Percentiles rank a stretch among this genome's conserved stretches.
Evolutionary conservation across 2,329 filamentous ascomycete species (phyloP).

Genomic region (Zymoseptoria passerinii): DNA sequence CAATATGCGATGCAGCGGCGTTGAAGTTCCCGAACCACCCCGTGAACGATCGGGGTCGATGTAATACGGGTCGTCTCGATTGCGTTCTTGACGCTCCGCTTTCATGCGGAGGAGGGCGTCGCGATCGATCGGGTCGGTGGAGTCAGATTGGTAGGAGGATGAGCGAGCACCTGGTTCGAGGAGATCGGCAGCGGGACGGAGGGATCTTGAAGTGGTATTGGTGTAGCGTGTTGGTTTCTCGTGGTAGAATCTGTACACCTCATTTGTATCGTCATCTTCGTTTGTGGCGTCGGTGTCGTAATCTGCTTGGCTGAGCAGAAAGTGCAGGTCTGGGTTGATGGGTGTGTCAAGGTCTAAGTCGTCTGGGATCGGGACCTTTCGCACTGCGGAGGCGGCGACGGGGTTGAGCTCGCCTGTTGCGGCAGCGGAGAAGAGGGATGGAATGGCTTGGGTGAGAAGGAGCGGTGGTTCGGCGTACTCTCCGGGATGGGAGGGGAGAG

Average conservation of each 20-base stretch:
- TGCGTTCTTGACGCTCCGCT: slow-evolving; percentile 69
- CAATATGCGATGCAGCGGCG: slow-evolving; percentile 69
- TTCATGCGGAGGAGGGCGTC: slow-evolving; percentile 67
- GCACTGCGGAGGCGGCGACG: slow-evolving; percentile 72
- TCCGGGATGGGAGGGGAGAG: slow-evolving; percentile 47
- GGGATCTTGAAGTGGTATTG: slow-evolving; percentile 10
- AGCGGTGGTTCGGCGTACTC: slow-evolving; percentile 70
- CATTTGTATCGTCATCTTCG: slow-evolving; percentile 30
- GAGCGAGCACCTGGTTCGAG: slow-evolving; percentile 32
- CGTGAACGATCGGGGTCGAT: slow-evolving; percentile 46
- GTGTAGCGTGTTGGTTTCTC: slow-evolving; percentile 26
- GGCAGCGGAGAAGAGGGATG: slow-evolving; percentile 74
- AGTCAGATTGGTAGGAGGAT: slow-evolving; percentile 38
- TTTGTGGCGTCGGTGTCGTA: slow-evolving; percentile 34
- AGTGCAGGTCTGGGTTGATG: slow-evolving; percentile 66
- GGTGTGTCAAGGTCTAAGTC: slow-evolving; percentile 71
- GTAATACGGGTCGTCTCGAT: slow-evolving; percentile 93
- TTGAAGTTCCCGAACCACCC: slow-evolving; percentile 51
- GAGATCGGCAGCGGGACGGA: slow-evolving; percentile 35
- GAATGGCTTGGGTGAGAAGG: slow-evolving; percentile 82
- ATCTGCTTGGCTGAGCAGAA: slow-evolving; percentile 52
- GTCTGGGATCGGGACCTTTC: slow-evolving; percentile 71
- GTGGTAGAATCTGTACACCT: slow-evolving; percentile 40
- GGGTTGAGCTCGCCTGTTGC: slow-evolving; percentile 67
- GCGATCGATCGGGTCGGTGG: slow-evolving; percentile 53